A percentile compares a stretch with the other conserved stretches of the same genome.
Evolutionary conservation across 1,139 yeast species (phyloP).

Genomic region (Nakaseomyces bracarensis): DNA sequence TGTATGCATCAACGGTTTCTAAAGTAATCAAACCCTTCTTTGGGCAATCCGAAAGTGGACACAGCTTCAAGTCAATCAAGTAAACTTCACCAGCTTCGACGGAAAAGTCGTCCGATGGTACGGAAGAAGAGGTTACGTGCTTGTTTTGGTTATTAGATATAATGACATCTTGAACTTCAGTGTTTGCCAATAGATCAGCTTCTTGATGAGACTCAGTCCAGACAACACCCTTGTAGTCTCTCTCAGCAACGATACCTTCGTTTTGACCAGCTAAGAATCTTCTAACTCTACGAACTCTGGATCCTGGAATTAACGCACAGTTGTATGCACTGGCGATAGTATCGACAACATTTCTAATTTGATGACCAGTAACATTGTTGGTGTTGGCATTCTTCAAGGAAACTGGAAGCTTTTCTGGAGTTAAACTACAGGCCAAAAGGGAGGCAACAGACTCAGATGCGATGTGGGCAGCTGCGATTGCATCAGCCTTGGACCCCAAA

Average conservation of each 20-base stretch:
- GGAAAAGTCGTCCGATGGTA: slow-evolving; percentile 69
- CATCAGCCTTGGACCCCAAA: slow-evolving; percentile 80
- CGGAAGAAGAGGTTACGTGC: slow-evolving; percentile 33
- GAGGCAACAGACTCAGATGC: slow-evolving; percentile 78
- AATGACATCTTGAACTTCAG: slow-evolving; percentile 37
- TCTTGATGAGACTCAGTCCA: slow-evolving; percentile 88
- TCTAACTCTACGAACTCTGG: slow-evolving; percentile 82
- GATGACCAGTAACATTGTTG: slow-evolving; percentile 49
- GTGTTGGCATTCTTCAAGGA: slow-evolving; percentile 22
- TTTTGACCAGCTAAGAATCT: slow-evolving; percentile 94
- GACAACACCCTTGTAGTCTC: slow-evolving; percentile 83
- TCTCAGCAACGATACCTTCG: slow-evolving; percentile 82
- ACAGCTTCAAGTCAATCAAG: slow-evolving; percentile 72
- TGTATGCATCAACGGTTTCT: slow-evolving; percentile 53
- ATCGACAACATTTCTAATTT: slow-evolving; percentile 70
- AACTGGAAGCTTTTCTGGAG: slow-evolving; percentile 64
- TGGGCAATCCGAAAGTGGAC: slow-evolving; percentile 47
- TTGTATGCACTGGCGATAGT: slow-evolving; percentile 70
- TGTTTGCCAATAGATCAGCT: slow-evolving; percentile 42
- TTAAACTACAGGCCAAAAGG: slow-evolving; percentile 61
- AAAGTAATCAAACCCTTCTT: slow-evolving; percentile 61
- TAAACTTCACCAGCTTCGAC: slow-evolving; percentile 81
- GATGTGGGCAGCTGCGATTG: slow-evolving; percentile 77
- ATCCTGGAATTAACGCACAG: slow-evolving; percentile 84
- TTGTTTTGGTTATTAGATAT: slow-evolving; percentile 28